Base-by-base conservation (phyloP, 805 yeast species). In the Metschnikowia corniflorae region DNA sequence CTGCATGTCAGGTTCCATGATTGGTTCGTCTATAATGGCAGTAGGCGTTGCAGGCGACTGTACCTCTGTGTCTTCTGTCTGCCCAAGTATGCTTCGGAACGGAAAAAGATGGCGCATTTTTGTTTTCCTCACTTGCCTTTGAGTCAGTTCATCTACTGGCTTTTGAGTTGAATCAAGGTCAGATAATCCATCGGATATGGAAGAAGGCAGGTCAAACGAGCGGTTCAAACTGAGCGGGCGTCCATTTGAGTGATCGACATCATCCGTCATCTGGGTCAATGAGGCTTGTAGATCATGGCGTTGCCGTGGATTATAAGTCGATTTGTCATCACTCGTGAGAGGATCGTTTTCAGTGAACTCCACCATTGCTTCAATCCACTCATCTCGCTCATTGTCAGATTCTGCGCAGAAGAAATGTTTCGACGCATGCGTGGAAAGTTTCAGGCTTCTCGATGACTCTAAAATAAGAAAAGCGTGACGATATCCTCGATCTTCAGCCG, bases 321-420 rank as follows among this genome's bases (percentile, higher is more conserved):
- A 24, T 13, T 20, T 29, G 16, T 25, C 27, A 7, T 22, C 34
- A 16, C 20, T 29, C 6, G 19, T 8, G 8, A 35, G 33, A 2
- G 47, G 47, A 24, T 47, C 51, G 14, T 47, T 45, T 17, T 61
- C 64, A 18, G 57, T 55, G 32, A 53, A 57, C 33, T 65, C 68
- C 9, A 68, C 56, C 50, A 68, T 55, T 1, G 57, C 47, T 16
- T 73, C 69, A 7, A 84, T 75, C 93, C 94, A 85, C 7, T 63
- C 63, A 50, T 82, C 89, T 39, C 91, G 71, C 52, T 87, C 95
- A 18, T 68, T 72, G 29, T 82, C 82, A 7, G 82, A 78, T 55
- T 88, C 95, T 2, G 93, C 82, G 58, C 94, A 86, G 35, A 87
- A 73, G 33, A 76, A 71, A 50, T 82, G 86, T 45, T 71, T 78